Evolutionary conservation across 1,284 basidiomycete species (phyloP).

Genomic region (Cutaneotrichosporon sp.): DNA sequence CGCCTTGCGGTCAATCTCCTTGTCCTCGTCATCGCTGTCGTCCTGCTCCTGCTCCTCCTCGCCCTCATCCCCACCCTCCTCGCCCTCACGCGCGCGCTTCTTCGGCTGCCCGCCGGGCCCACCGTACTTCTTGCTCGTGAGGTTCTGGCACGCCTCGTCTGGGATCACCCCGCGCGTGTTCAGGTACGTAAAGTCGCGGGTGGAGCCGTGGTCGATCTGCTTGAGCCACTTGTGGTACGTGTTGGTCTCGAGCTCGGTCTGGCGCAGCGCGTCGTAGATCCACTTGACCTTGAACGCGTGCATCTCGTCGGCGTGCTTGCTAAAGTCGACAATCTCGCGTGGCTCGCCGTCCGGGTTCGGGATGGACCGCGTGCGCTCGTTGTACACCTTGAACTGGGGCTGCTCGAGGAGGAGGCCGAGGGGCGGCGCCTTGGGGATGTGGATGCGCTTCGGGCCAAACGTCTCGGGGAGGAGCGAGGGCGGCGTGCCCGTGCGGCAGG

Average conservation of each 20-base stretch:
- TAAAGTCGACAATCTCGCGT: conserved; percentile 65
- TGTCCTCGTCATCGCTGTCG: conserved; percentile 55
- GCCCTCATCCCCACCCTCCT: conserved; percentile 57
- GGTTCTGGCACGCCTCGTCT: conserved; percentile 61
- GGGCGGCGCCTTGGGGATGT: conserved; percentile 95
- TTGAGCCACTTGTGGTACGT: conserved; percentile 59
- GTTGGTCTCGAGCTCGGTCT: conserved; percentile 74
- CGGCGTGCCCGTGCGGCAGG: conserved; percentile 73
- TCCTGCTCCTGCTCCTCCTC: conserved; percentile 57
- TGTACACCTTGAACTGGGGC: conserved; percentile 70
- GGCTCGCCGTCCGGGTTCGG: conserved; percentile 19
- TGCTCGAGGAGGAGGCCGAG: conserved; percentile 92
- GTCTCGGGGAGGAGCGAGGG: conserved; percentile 65
- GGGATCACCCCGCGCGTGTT: conserved; percentile 68
- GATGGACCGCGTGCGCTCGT: conserved; percentile 53
- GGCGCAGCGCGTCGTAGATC: conserved; percentile 81
- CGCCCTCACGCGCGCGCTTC: conserved; percentile 61
- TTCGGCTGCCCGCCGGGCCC: conserved; percentile 63
- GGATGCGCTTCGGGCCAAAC: conserved; percentile 68
- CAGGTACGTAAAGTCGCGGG: conserved; percentile 36
- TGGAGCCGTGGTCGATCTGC: conserved; percentile 43
- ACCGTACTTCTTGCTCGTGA: conserved; percentile 59
- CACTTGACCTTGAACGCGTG: conserved; percentile 76
- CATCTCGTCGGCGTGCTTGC: conserved; percentile 64
- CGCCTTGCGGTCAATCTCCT: conserved; percentile 62